These are phyloP conservation scores for Vickermania ingenoplastis DNA, from an alignment of 208 protist genomes.

Conservation along the genomic window DNA sequence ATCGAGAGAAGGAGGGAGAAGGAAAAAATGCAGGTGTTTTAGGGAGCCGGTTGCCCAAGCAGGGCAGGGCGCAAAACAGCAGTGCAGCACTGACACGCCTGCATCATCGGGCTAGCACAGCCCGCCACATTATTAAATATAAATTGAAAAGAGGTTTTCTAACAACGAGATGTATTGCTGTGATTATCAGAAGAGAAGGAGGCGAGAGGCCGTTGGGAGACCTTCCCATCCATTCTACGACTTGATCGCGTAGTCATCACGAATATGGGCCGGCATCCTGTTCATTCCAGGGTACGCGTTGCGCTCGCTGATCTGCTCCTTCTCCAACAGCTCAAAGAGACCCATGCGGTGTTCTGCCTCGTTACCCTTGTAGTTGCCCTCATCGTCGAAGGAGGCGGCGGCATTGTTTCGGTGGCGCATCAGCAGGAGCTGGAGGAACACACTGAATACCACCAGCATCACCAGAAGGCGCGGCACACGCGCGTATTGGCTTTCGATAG, in stretches of 20 bases:
- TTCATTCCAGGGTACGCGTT: constrained; percentile 6
- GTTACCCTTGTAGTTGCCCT: constrained; percentile 19
- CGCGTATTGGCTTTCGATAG: constrained; percentile 52
- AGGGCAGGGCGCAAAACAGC: too few relatives aligned
- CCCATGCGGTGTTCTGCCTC: constrained; percentile 16
- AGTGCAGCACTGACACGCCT: too few relatives aligned
- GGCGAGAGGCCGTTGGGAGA: too few relatives aligned
- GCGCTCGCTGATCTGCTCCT: constrained; percentile 21
- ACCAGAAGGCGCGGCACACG: constrained; percentile 38
- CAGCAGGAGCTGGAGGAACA: constrained; percentile 57
- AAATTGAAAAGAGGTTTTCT: too few relatives aligned
- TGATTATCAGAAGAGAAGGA: too few relatives aligned
- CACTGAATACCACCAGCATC: constrained; percentile 30
- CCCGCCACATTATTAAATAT: too few relatives aligned
- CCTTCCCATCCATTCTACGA: too few relatives aligned
- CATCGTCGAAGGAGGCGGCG: constrained; percentile 21
- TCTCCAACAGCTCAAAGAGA: constrained; percentile 49
- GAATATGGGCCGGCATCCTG: background rate
- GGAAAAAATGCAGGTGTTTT: too few relatives aligned
- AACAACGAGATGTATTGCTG: too few relatives aligned
- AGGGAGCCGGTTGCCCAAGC: too few relatives aligned
- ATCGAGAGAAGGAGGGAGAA: too few relatives aligned
- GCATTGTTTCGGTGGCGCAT: constrained; percentile 29
- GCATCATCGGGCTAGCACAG: too few relatives aligned
- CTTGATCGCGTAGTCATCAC: background rate